Base-by-base conservation (phyloP, 371 early-diverging fungal species). In the Chytridiales sp. region DNA sequence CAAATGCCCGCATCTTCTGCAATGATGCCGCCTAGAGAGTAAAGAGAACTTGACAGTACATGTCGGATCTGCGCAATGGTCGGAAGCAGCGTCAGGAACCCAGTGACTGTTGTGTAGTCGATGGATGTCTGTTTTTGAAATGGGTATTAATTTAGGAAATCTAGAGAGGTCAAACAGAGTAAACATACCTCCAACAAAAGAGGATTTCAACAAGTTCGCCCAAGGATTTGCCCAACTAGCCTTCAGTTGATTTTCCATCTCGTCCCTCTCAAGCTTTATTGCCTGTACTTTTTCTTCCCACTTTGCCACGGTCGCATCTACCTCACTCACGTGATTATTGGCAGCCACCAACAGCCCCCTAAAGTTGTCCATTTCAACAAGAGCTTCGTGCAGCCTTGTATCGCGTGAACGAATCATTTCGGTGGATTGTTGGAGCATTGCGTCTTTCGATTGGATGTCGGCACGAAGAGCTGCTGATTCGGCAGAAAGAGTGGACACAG, bases 1-100 rank as follows among this genome's bases (percentile, higher is more conserved):
- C 31, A 48, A 11, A 26, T 48, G 30, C 11, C 48, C 48, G 48
- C 48, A 48, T 48, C 48, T 48, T 19, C 48, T 48, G 19, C 48
- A 48, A 26, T 48, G 48, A 29, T 48, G 48, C 4, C 48, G 48
- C 31, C 48, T 19, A 6, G 24, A 11, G 9, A 48, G 9, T 8
- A 48, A 13, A 4, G 48, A 26, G 30, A 48, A 48, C 26, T 48
- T 48, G 27, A 29, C 6, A 4, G 4, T 11, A 31, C 48, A 48
- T 17, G 26, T 29, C 4, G 4, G 30, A 11, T 48, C 48, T 9
- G 48, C 15, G 19, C 48, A 48, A 4, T 13, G 11, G 11, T 26
- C 30, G 9, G 30, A 31, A 11, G 24, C 27, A 11, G 15, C 13
- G 30, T 48, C 30, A 8, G 48, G 48, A 6, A 48, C 48, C 48